Base-by-base conservation (phyloP, 2,329 filamentous ascomycete genomes). In the Hypoxylon sp. region DNA sequence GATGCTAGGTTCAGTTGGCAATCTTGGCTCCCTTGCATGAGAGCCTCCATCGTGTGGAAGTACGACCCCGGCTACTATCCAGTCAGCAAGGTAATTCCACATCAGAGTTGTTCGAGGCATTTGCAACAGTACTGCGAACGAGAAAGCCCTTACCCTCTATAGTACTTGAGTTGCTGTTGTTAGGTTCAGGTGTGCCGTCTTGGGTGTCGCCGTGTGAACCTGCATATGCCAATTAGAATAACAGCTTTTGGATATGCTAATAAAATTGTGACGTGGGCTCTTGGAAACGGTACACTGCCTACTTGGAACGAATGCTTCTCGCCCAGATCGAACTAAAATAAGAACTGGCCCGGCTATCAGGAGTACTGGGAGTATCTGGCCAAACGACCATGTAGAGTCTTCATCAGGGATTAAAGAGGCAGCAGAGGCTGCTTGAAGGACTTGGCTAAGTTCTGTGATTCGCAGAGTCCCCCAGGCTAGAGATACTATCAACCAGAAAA, bases 331-430 rank as follows among this genome's bases (percentile, higher is more conserved):
- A 31, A 62, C 7, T 31, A 56, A 31, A 21, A 42, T 42, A n/a
- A 62, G 21, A 17, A 62, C 6, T 3, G 42, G 52, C 11, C 59
- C 59, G 2, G 32, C 44, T 48, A 56, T 51, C 3, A 62, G 52
- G 21, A 62, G 52, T 15, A 62, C 44, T n/a, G 59, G 51, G 32
- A 62, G 51, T 37, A 62, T 56, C 32, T 62, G 59, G 8, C 59
- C 59, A 17, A 62, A 56, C 31, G 50, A 47, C 59, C 59, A 62
- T 8, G 3, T 27, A 7, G 57, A n/a, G 21, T 62, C 59, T n/a
- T 50, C 44, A 3, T 48, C 5, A 27, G 6, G 29, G 13, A 8
- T 35, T 27, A 21, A 11, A 51, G 15, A 24, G 6, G 59, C 3
- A 27, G 24, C 24, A 27, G 24, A 31, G 3, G 35, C 13, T 27